A percentile compares a stretch with the other conserved stretches of the same genome.
Evolutionary conservation across 495 filamentous ascomycete species (phyloP).

Genomic region (Tetracladium marchalianum): DNA sequence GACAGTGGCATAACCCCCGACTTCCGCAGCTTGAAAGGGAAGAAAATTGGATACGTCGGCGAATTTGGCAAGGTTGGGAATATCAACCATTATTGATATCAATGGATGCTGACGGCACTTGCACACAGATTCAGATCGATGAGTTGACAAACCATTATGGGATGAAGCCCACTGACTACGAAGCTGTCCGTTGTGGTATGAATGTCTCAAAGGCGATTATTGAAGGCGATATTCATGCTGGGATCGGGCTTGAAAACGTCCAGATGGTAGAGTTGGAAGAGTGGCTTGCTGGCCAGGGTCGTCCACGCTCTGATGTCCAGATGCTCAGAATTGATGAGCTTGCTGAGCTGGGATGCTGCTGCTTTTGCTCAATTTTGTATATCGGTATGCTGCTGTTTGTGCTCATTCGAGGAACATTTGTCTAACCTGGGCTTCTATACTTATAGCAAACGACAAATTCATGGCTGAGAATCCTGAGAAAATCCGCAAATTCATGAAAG

Average conservation of each 20-base stretch:
- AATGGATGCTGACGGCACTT: neutral
- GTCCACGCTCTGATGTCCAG: constrained; percentile 51
- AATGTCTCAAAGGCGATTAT: constrained; percentile 57
- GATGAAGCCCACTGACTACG: constrained; percentile 60
- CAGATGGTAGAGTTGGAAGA: constrained; percentile 68
- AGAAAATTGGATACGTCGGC: constrained; percentile 61
- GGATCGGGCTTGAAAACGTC: constrained; percentile 63
- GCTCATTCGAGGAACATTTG: neutral
- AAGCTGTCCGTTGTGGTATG: constrained; percentile 56
- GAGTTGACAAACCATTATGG: constrained; percentile 64
- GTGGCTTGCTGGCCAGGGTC: constrained; percentile 50
- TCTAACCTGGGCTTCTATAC: neutral
- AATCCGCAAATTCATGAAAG: constrained; percentile 48
- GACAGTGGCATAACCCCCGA: constrained; percentile 56
- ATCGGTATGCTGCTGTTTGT: constrained; percentile 31
- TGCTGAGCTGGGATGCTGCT: constrained; percentile 63
- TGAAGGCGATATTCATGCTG: constrained; percentile 54
- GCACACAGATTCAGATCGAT: constrained; percentile 53
- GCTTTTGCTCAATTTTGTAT: constrained; percentile 67
- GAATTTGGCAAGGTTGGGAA: constrained; percentile 51
- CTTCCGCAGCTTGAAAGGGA: constrained; percentile 42
- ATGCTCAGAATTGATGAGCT: constrained; percentile 69
- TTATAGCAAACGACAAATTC: constrained; percentile 49
- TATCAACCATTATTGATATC: neutral
- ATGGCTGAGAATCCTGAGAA: constrained; percentile 48